phyloP scores from a whole-genome alignment of 805 yeast genomes.

The Candida insectorum region DNA sequence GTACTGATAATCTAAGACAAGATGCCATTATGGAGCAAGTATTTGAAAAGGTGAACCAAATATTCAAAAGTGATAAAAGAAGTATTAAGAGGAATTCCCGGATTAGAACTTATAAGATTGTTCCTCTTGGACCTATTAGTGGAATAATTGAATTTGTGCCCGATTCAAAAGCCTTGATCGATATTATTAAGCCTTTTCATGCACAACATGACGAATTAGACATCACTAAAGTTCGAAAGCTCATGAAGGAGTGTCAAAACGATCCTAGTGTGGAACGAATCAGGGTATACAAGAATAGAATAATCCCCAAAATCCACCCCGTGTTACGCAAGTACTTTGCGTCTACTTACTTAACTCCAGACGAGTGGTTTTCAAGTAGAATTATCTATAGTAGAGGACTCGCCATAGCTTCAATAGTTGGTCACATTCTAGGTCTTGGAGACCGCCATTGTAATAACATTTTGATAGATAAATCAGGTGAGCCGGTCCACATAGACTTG shows the following conservation, averaged over 20 bases:
- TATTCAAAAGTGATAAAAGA: conserved; percentile 53
- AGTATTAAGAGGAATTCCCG: conserved; percentile 56
- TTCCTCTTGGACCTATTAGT: conserved; percentile 82
- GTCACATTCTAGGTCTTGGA: conserved; percentile 86
- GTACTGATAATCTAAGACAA: conserved; percentile 89
- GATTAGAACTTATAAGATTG: conserved; percentile 81
- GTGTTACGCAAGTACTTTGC: conserved; percentile 69
- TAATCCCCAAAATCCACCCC: conserved; percentile 57
- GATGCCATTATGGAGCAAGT: conserved; percentile 98
- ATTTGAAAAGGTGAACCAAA: conserved; percentile 75
- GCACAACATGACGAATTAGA: conserved; percentile 13
- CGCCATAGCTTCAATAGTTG: conserved; percentile 83
- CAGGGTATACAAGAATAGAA: conserved; percentile 37
- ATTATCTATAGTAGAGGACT: conserved; percentile 69
- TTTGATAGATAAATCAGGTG: conserved; percentile 81
- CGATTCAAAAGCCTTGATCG: conserved; percentile 68
- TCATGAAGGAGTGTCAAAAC: conserved; percentile 62
- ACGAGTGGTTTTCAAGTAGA: conserved; percentile 69
- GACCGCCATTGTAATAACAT: conserved; percentile 94
- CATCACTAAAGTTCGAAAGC: conserved; percentile 48
- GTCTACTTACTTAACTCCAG: conserved; percentile 61
- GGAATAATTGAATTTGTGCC: conserved; percentile 91
- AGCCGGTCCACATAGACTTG: conserved; percentile 91
- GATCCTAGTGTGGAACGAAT: conserved; percentile 42
- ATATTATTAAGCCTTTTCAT: conserved; percentile 66